These are phyloP conservation scores for Lyophyllum atratum DNA, from an alignment of 768 basidiomycete species.

Conservation along the genomic window DNA sequence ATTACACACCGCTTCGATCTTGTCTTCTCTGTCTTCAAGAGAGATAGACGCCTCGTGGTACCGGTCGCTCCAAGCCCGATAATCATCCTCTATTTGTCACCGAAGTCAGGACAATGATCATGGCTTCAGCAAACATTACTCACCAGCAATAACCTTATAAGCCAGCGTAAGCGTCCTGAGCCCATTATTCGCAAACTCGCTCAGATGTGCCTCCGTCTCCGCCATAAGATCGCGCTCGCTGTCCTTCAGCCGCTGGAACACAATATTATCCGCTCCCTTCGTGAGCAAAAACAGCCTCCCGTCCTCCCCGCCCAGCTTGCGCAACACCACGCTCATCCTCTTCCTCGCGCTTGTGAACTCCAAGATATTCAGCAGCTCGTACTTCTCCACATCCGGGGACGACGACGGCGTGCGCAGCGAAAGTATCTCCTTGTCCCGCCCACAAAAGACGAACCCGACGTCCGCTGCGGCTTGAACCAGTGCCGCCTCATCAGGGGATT, in stretches of 20 bases:
- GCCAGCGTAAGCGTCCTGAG: slow-evolving; percentile 91
- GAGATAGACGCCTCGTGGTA: slow-evolving; percentile 82
- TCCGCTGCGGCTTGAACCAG: slow-evolving; percentile 96
- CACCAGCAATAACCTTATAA: slow-evolving; percentile 78
- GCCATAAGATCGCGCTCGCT: slow-evolving; percentile 67
- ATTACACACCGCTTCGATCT: slow-evolving; percentile 75
- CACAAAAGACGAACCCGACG: slow-evolving; percentile 89
- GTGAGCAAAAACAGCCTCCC: slow-evolving; percentile 67
- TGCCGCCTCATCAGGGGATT: slow-evolving; percentile 96
- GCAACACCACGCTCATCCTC: slow-evolving; percentile 90
- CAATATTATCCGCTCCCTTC: slow-evolving; percentile 96
- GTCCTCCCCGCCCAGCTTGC: slow-evolving; percentile 63
- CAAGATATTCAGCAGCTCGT: slow-evolving; percentile 87
- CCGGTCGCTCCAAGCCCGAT: slow-evolving; percentile 73
- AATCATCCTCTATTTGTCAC: slow-evolving; percentile 61
- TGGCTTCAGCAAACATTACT: slow-evolving; percentile 16
- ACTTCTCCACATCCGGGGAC: slow-evolving; percentile 60
- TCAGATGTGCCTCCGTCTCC: slow-evolving; percentile 80
- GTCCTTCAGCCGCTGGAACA: slow-evolving; percentile 81
- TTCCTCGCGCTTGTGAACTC: slow-evolving; percentile 94
- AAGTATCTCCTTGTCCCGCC: slow-evolving; percentile 80
- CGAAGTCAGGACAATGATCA: background rate
- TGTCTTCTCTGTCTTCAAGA: slow-evolving; percentile 77
- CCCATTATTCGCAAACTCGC: slow-evolving; percentile 83
- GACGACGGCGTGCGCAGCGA: slow-evolving; percentile 76